Evolutionary conservation across 2,329 filamentous ascomycete species (phyloP).

Genomic region (Monilinia laxa): DNA sequence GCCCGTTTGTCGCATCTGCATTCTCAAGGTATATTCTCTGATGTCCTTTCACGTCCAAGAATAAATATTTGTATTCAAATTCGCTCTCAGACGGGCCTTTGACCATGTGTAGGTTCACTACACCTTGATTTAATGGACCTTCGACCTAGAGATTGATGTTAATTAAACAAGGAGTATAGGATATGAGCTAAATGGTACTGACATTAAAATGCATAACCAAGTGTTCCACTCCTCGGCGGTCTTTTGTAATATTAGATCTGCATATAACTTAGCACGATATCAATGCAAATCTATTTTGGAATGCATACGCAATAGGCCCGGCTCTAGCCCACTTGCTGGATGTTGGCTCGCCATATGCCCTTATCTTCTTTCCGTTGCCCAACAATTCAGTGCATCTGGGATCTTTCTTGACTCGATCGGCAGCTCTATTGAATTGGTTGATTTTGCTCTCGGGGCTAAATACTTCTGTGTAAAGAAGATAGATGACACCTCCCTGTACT

Average conservation of each 20-base stretch:
- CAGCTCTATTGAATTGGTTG: constrained; percentile 82
- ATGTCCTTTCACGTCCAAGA: constrained; percentile 74
- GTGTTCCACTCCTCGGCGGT: constrained; percentile 75
- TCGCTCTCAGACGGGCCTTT: constrained; percentile 64
- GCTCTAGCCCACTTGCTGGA: constrained; percentile 76
- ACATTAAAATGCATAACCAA: constrained; percentile 83
- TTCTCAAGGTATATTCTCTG: constrained; percentile 66
- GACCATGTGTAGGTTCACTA: constrained; percentile 75
- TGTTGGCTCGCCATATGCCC: constrained; percentile 77
- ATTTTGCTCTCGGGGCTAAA: constrained; percentile 84
- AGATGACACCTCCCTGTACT: constrained; percentile 68
- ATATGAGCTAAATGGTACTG: constrained; percentile 41
- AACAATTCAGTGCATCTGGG: constrained; percentile 69
- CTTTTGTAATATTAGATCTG: constrained; percentile 66
- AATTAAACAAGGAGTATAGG: neutral
- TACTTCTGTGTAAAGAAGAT: constrained; percentile 77
- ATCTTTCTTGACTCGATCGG: constrained; percentile 74
- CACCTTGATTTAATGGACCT: constrained; percentile 70
- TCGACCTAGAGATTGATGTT: constrained; percentile 56
- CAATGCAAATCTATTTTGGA: neutral
- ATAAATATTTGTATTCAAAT: constrained; percentile 79
- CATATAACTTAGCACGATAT: neutral
- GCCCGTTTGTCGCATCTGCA: constrained; percentile 44
- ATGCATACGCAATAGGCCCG: constrained; percentile 58
- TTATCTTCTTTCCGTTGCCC: constrained; percentile 72